Conservation (phyloP, 169 alveolate species). For the Plasmodium berghei region DNA sequence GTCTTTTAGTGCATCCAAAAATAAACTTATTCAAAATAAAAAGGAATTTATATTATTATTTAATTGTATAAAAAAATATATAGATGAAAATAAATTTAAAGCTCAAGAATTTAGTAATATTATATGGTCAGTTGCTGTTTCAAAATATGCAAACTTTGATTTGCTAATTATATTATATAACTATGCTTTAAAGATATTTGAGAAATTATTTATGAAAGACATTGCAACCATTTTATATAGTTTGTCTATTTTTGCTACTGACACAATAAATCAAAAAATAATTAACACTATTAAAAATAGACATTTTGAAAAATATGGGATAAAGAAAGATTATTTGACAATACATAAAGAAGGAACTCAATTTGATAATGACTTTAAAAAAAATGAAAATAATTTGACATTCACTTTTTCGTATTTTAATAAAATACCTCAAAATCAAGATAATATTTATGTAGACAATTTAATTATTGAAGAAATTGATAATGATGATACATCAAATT, state of each 20-base stretch:
- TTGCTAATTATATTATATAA: constrained; percentile 33
- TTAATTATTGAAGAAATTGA: not conserved
- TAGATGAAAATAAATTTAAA: constrained; percentile 39
- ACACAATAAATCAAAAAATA: constrained; percentile 25
- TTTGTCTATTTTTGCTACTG: constrained; percentile 58
- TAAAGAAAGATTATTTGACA: constrained; percentile 44
- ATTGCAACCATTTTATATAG: constrained; percentile 52
- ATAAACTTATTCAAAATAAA: constrained; percentile 19
- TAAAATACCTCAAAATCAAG: too few species aligned
- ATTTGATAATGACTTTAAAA: not conserved
- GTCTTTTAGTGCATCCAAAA: constrained; percentile 63
- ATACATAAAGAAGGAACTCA: not conserved
- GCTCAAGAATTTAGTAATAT: constrained; percentile 73
- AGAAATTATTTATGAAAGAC: constrained; percentile 27
- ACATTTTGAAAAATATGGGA: constrained; percentile 12
- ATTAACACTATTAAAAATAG: constrained; percentile 9
- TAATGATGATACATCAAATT: not conserved
- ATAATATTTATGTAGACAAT: too few species aligned
- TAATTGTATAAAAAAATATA: constrained; percentile 17
- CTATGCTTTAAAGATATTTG: constrained; percentile 52
- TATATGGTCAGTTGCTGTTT: constrained; percentile 54
- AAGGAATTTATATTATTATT: constrained; percentile 35
- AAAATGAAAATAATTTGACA: not conserved
- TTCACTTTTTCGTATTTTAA: too few species aligned
- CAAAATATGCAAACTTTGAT: constrained; percentile 41